Conservation (phyloP, 352 stramenopile genomes). For the Globisporangium alternatum region DNA sequence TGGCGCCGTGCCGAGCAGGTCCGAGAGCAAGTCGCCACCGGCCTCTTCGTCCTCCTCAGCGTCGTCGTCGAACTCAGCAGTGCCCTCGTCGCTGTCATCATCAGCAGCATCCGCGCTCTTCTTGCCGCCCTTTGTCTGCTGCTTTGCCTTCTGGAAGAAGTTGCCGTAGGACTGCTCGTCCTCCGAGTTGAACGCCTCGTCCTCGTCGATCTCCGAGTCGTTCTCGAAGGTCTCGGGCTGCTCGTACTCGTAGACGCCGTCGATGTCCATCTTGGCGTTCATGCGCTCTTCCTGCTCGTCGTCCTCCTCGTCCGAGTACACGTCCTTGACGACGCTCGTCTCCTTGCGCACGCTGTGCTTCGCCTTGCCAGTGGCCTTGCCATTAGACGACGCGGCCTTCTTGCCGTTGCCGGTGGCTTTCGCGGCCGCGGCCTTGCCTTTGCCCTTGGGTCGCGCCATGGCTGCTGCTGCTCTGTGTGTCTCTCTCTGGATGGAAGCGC, state of each 20-base stretch:
- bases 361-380: slow-evolving; percentile 12
- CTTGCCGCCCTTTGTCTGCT: slow-evolving; percentile 16
- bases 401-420: slow-evolving; percentile 20
- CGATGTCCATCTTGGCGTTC: slow-evolving; percentile 70
- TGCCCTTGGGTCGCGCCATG: slow-evolving; percentile 24
- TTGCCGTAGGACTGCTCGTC: slow-evolving; percentile 88
- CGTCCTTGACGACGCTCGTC: slow-evolving; percentile 41
- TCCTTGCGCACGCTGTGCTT: slow-evolving; percentile 19
- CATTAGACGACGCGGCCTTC: slow-evolving; percentile 20
- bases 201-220: slow-evolving; percentile 93
- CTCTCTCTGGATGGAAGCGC: background rate
- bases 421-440: slow-evolving; percentile 18
- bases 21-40: slow-evolving; percentile 69
- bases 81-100: slow-evolving; percentile 26
- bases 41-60: slow-evolving; percentile 31
- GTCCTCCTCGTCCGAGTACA: slow-evolving; percentile 81
- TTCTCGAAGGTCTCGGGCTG: slow-evolving; percentile 71
- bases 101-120: slow-evolving; percentile 18
- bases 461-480: slow-evolving; percentile 12
- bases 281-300: slow-evolving; percentile 62
- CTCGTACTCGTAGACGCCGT: slow-evolving; percentile 84
- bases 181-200: slow-evolving; percentile 93
- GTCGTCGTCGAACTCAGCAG: slow-evolving; percentile 20
- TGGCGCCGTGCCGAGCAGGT: slow-evolving; percentile 61
- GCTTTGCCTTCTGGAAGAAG: slow-evolving; percentile 67